A percentile compares a stretch with the other conserved stretches of the same genome.
Conservation (phyloP, 495 filamentous ascomycete genomes). For the Collariella sp. region DNA sequence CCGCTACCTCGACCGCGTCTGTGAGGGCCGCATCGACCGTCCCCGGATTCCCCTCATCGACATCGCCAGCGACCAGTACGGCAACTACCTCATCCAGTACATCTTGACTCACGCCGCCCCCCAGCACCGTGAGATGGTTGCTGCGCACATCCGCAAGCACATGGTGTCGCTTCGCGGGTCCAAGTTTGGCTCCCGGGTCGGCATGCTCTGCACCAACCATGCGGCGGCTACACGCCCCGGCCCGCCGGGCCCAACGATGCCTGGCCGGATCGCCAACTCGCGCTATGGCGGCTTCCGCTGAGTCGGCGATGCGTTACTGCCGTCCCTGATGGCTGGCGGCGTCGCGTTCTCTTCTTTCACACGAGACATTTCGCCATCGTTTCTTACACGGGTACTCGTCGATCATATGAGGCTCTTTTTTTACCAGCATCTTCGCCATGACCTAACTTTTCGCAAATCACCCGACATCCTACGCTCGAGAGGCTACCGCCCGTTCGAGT, state of each 20-base stretch:
- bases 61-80: constrained; percentile 96
- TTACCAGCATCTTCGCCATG: constrained; percentile 46
- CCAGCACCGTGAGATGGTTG: constrained; percentile 87
- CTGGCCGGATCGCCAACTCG: constrained; percentile 48
- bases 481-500: constrained; percentile 43
- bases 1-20: constrained; percentile 88
- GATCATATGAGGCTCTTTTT: constrained; percentile 30
- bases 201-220: constrained; percentile 97
- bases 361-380: constrained; percentile 22
- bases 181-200: constrained; percentile 95
- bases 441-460: constrained; percentile 45
- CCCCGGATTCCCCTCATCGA: constrained; percentile 96
- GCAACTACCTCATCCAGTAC: constrained; percentile 96
- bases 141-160: constrained; percentile 91
- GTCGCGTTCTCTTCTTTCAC: constrained; percentile 21
- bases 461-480: constrained; percentile 50
- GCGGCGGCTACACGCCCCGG: constrained; percentile 76
- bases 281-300: constrained; percentile 43
- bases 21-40: constrained; percentile 80
- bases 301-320: not conserved
- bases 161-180: constrained; percentile 98
- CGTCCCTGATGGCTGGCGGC: not conserved
- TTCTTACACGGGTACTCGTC: constrained; percentile 26
- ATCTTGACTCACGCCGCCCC: constrained; percentile 79
- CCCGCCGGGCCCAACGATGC: constrained; percentile 61